Base-by-base conservation (phyloP, 306 rosid species). In the Vigna reflexopilosa region DNA sequence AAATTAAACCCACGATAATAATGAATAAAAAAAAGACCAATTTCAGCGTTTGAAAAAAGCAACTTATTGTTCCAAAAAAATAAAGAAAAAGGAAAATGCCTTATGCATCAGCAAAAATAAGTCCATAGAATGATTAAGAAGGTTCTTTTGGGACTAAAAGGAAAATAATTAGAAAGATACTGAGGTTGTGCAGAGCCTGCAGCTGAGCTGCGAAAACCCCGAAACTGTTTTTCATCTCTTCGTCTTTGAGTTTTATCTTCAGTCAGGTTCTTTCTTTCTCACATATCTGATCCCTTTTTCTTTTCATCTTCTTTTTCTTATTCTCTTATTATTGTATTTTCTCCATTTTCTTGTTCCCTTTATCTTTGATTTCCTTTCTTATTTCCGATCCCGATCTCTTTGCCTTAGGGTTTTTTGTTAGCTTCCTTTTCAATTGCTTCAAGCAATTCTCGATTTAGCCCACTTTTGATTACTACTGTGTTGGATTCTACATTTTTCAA, bases 21-120 rank as follows among this genome's bases (percentile, higher is more conserved):
- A 17, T 10, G 66, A 75, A 45, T 48, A 62, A 45, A 22, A 44
- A 44, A 22, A 30, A 67, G 36, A 47, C 15, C 14, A 73, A 80
- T 30, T 36, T 9, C 4, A n/a, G 87, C 87, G 87, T 85, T 11
- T 22, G 72, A 45, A 51, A 69, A 73, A 88, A 79, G 91, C 91
- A 69, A 76, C 78, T 67, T 52, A 13, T 57, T 6, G 44, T 28
- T 14, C 57, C 47, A 15, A 26, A 49, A 76, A 48, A 61, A 44
- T 17, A 49, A 61, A 44, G 12, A 34, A 34, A 5, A 55, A n/a
- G 8, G 7, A 45, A 24, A 19, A 22, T 24, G 55, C 20, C 19
- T 30, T 40, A 14, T 42, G 34, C 28, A 56, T 57, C 55, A 2
- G 55, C 44, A 22, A 26, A 57, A 73, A 57, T 7, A 15, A 10